Evolutionary conservation across 345 rosid species (phyloP), one percentile per base, ranked within the genome.

Genomic region (Brassica juncea): DNA sequence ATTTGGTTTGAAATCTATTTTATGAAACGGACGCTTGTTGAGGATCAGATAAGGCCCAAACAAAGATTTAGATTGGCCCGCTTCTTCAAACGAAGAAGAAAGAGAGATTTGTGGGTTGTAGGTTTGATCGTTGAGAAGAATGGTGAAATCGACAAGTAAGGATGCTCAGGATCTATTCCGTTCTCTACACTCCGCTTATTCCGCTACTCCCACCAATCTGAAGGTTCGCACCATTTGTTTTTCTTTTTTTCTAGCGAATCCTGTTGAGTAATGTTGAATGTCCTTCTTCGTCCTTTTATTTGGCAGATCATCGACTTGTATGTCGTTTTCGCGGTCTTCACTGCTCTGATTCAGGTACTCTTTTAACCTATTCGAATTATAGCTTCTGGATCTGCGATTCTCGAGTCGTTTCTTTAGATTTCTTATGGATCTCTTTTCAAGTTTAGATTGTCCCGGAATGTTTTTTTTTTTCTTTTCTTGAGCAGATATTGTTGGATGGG

Each of bases 261-360:
- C 2, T 42, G 21, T 27, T 6, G 54, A 39, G 21, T 44, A 8
- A 42, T 10, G n/a, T 25, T 42, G 30, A 65, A 37, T 59, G 6
- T 8, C 8, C 3, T 67, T 59, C 1, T 16, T 12, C 30, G 6
- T 3, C 7, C 1, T 52, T 34, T 34, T 59, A 9, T 57, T 9
- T 62, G 77, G 61, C 89, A 95, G 99, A 87, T 93, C 86, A 90
- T 95, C 83, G 99, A 95, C 84, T 83, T 93, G 11, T 95, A 91
- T 47, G 97, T 91, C 60, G 89, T 84, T 34, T 95, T 92, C 39
- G 92, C 98, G 12, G 87, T 90, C 73, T 84, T 84, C 80, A 90
- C 99, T 4, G 97, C 98, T 69, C 49, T 94, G 79, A 91, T 92
- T 68, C 98, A 94, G 98, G 99, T 93, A 72, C 39, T 70, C 27